Evolutionary conservation across 2,329 filamentous ascomycete species (phyloP).

Genomic region (Aspergillus fructus): DNA sequence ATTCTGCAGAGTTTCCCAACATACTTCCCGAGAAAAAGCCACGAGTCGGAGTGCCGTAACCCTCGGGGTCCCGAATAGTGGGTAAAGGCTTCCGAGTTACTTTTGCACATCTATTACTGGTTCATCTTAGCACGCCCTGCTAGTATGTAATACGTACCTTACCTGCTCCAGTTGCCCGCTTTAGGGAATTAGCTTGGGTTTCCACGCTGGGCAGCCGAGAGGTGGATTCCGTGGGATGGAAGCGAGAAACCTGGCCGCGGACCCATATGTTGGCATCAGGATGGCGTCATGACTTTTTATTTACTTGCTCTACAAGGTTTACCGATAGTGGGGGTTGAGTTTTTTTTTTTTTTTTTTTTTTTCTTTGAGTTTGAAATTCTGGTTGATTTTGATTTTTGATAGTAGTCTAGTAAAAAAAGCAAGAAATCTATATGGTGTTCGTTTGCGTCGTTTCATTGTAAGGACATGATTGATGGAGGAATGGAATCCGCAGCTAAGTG

Average conservation of each 20-base stretch:
- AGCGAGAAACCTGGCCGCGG: neutral
- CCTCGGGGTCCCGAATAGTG: neutral
- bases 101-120: too few species aligned
- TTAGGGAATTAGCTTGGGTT: too few species aligned
- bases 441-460: neutral
- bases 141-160: too few species aligned
- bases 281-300: constrained; percentile 11
- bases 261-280: neutral
- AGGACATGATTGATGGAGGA: neutral
- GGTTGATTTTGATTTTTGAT: neutral
- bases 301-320: neutral
- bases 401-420: too few species aligned
- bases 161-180: too few species aligned
- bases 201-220: too few species aligned
- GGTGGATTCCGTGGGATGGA: neutral
- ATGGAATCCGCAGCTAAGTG: neutral
- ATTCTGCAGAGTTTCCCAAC: neutral
- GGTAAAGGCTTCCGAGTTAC: too few species aligned
- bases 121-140: too few species aligned
- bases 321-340: neutral
- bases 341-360: neutral
- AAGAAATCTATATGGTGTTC: neutral
- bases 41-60: neutral
- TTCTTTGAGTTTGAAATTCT: neutral
- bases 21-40: neutral